Base-by-base conservation (phyloP, 768 basidiomycete genomes). In the Tylopilus plumbeoviolaceoides region DNA sequence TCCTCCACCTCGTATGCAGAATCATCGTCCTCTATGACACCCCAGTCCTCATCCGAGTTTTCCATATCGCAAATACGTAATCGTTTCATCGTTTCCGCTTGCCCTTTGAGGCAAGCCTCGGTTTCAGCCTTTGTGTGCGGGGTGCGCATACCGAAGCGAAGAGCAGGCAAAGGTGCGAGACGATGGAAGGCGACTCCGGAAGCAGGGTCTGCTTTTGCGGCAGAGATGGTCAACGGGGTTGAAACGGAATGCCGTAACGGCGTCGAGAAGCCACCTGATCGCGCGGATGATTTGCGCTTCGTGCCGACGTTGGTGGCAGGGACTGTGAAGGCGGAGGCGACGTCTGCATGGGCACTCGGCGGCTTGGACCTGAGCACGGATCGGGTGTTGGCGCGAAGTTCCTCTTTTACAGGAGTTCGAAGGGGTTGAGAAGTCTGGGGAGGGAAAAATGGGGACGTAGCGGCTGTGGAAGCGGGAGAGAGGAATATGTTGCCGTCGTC, bases 21-120 rank as follows among this genome's bases (percentile, higher is more conserved):
- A 57, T 82, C 83, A 59, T 77, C 69, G 21, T 73, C 73, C 30
- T 69, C 68, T 25, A 71, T 55, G 42, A 68, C 62, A 0, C 69
- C 74, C 63, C 76, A 75, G 31, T 77, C 76, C 53, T 78, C 76
- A 36, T 71, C 73, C 8, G 75, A 72, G 41, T 73, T 68, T 53
- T 76, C 73, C 59, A 76, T 70, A 57, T 87, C 86, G n/a, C 75
- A 72, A 35, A 89, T 75, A 46, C 75, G 77, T 18, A 89, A 72
- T 48, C 77, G 75, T 8, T 78, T 85, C 71, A 89, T 72, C 0
- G 84, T 83, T 41, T 84, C 84, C 0, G 84, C 81, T 51, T 88
- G 84, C 8, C 73, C 73, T 55, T 67, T 72, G n/a, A 78, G 62
- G 57, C 64, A 66, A 7, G 65, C 67, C 18, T 74, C 73, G 3